Percentiles rank a stretch among this genome's conserved stretches.
These are phyloP conservation scores for Omphalotus guepiniiformis DNA, from an alignment of 768 basidiomycete genomes.

Conservation along the genomic window DNA sequence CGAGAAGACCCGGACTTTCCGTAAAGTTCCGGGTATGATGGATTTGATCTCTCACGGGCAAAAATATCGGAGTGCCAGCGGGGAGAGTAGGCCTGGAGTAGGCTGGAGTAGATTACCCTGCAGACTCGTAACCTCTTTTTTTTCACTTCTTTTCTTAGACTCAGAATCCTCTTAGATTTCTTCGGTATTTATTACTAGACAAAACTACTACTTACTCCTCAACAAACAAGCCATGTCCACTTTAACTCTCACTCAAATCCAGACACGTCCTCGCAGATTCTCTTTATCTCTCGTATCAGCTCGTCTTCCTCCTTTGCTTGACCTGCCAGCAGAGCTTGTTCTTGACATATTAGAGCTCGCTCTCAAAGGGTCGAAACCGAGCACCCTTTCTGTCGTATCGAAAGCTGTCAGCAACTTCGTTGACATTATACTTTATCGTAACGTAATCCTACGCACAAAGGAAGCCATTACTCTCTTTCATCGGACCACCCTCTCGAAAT, in stretches of 20 bases:
- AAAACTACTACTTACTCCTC: no score
- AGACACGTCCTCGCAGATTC: conserved; percentile 11
- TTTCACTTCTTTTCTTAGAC: neutral
- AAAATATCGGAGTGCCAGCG: no score
- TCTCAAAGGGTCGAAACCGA: conserved; percentile 24
- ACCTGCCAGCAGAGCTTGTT: conserved; percentile 34
- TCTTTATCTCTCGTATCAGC: conserved; percentile 17
- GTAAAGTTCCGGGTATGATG: no score
- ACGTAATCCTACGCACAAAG: conserved; percentile 30
- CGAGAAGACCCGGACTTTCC: no score
- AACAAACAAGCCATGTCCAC: neutral
- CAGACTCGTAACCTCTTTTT: no score
- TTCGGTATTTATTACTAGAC: no score
- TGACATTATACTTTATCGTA: conserved; percentile 33
- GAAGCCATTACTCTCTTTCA: conserved; percentile 28
- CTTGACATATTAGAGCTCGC: conserved; percentile 32
- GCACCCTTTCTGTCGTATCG: conserved; percentile 8
- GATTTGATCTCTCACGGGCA: no score
- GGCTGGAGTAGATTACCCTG: no score
- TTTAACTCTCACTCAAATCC: conserved; percentile 4
- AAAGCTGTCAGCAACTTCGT: conserved; percentile 27
- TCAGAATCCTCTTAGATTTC: no score
- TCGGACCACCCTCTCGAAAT: conserved; percentile 28
- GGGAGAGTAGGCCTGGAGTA: no score
- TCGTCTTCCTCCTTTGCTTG: conserved; percentile 22